Percentiles rank a stretch among this genome's conserved stretches.
phyloP scores from a whole-genome alignment of 345 rosid species.

The Sonneratia caseolaris region DNA sequence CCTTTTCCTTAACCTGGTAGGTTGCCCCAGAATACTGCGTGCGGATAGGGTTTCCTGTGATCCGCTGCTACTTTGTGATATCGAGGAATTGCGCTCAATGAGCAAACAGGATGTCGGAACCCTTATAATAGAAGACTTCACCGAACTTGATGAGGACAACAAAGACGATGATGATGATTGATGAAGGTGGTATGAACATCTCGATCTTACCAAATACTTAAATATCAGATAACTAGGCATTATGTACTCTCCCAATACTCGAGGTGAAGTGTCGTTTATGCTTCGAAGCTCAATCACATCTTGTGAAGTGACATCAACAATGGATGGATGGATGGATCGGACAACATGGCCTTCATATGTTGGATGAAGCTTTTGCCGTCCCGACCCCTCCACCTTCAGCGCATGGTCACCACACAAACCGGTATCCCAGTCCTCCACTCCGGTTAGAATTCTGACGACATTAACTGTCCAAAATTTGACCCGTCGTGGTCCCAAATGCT shows the following conservation, averaged over 20 bases:
- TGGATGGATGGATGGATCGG: too few species aligned
- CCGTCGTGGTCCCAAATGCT: not conserved
- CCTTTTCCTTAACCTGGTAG: slow-evolving; percentile 21
- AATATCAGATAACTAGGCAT: too few species aligned
- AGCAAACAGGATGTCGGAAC: slow-evolving; percentile 31
- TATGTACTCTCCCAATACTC: too few species aligned
- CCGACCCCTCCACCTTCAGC: not conserved
- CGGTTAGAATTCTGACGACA: not conserved
- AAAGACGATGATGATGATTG: slow-evolving; percentile 14
- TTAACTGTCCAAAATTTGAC: not conserved
- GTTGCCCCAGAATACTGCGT: slow-evolving; percentile 53
- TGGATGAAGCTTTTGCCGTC: not conserved
- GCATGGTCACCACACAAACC: not conserved
- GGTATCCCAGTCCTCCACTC: not conserved
- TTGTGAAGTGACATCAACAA: too few species aligned
- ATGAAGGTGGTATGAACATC: not conserved
- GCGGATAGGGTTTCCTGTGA: slow-evolving; percentile 44
- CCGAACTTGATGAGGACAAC: slow-evolving; percentile 21
- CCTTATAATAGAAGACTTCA: slow-evolving; percentile 65
- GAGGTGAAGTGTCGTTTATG: too few species aligned
- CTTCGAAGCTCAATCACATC: too few species aligned
- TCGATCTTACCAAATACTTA: too few species aligned
- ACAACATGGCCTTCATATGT: not conserved
- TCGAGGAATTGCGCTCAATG: slow-evolving; percentile 54
- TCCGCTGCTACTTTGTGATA: slow-evolving; percentile 47